Conservation (phyloP, 2,329 filamentous ascomycete genomes). For the Hypoxylon sp. region DNA sequence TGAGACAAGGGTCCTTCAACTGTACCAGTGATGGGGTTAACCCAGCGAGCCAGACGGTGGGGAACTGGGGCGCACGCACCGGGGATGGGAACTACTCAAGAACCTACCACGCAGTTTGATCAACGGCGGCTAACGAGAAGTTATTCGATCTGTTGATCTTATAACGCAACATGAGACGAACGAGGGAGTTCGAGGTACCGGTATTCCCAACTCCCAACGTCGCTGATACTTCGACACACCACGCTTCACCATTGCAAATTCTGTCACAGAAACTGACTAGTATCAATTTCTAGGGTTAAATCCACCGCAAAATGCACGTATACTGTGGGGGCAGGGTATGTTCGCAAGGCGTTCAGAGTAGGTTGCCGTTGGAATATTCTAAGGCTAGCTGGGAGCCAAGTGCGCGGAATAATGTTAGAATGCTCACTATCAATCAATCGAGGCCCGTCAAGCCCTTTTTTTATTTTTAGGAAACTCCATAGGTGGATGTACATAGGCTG, state of each 20-base stretch:
- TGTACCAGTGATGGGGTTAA: constrained; percentile 42
- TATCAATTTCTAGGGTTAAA: constrained; percentile 15
- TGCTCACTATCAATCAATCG: constrained; percentile 37
- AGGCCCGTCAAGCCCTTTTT: constrained; percentile 28
- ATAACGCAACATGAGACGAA: constrained; percentile 41
- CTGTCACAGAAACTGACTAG: constrained; percentile 25
- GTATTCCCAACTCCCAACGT: constrained; percentile 26
- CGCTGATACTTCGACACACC: constrained; percentile 20
- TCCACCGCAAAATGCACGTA: constrained; percentile 22
- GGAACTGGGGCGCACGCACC: constrained; percentile 45
- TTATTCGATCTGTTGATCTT: constrained; percentile 45
- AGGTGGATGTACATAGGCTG: constrained; percentile 22
- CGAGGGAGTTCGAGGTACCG: constrained; percentile 29
- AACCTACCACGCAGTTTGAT: constrained; percentile 46
- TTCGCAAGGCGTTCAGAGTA: constrained; percentile 21
- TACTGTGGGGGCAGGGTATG: constrained; percentile 33
- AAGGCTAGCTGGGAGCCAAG: constrained; percentile 30
- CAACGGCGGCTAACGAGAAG: constrained; percentile 44
- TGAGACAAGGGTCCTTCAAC: constrained; percentile 45
- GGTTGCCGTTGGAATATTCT: constrained; percentile 26
- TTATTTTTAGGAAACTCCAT: constrained; percentile 33
- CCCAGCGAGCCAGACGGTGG: constrained; percentile 43
- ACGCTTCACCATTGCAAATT: constrained; percentile 23
- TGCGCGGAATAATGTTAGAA: constrained; percentile 33
- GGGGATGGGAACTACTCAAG: constrained; percentile 38